Base-by-base conservation (phyloP, 2,329 filamentous ascomycete genomes). In the Clonostachys chloroleuca region DNA sequence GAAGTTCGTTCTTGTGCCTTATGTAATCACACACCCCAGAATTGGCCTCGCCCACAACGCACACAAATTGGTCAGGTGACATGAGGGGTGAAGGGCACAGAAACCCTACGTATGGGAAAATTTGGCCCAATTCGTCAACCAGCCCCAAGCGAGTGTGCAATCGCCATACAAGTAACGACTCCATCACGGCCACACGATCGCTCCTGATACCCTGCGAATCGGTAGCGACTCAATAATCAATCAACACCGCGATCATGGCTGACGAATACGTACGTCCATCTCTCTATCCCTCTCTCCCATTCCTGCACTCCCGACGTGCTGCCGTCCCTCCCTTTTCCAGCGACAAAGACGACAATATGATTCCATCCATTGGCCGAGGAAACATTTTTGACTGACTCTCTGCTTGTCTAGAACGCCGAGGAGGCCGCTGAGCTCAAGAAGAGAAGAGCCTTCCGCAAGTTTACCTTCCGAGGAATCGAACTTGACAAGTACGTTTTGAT, bases 371-470 rank as follows among this genome's bases (percentile, higher is more conserved):
- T 39, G 36, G 36, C 14, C 36, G 36, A 39, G 35, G 18, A 42
- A 49, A 51, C 40, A 48, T 47, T 42, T 49, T 48, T 41, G 47
- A 53, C 67, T 67, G 54, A 67, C 61, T 50, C 55, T 51, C 53
- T 45, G 42, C 46, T 47, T 37, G 48, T 51, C 63, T 66, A 96
- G 91, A 92, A 96, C 81, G 86, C 92, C 74, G 91, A 95, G 82
- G 89, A 94, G 84, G 92, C 92, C 78, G 92, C 91, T 73, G 94
- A 96, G 89, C 81, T 99, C 78, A 99, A 97, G 91, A 95, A 89
- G 84, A 95, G 87, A 83, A 95, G 94, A 92, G 81, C 91, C 65
- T 96, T 97, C 89, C 89, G 91, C 81, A 99, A 97, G 87, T 99
- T 97, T 75, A 94, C 92, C 64, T 99, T 96, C 89, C 89, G 94